These are phyloP conservation scores for Tillandsia leiboldiana DNA, from an alignment of 176 grass and related monocot species.

Conservation along the genomic window DNA sequence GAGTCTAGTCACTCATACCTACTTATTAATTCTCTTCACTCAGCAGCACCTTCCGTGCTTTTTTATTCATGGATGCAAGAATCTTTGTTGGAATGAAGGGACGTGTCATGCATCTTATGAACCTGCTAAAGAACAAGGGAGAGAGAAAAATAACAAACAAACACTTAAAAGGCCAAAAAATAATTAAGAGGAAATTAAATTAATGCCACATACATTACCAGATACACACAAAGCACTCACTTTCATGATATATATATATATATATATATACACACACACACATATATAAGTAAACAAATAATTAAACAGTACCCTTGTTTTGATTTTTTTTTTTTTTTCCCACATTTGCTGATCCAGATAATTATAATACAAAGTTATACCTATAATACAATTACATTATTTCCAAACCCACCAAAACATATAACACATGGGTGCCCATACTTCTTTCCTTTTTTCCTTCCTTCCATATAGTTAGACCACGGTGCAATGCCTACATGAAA, in stretches of 20 bases:
- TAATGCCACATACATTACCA: not conserved
- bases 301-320: too few relatives aligned
- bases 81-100: slow-evolving; percentile 9
- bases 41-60: not conserved
- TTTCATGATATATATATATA: not conserved
- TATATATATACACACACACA: too few relatives aligned
- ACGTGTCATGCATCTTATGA: slow-evolving; percentile 2
- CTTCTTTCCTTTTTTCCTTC: not conserved
- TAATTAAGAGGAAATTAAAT: not conserved
- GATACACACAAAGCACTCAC: not conserved
- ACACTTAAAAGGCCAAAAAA: slow-evolving; percentile 2
- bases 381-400: not conserved
- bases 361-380: too few relatives aligned
- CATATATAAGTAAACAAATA: not conserved
- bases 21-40: not conserved
- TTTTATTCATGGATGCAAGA: slow-evolving; percentile 5
- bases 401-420: not conserved
- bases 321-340: too few relatives aligned
- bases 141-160: not conserved
- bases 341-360: too few relatives aligned
- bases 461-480: not conserved
- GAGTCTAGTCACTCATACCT: not conserved
- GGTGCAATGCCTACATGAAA: slow-evolving; percentile 2
- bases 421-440: not conserved
- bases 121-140: slow-evolving; percentile 7